phyloP scores from a whole-genome alignment of 257 asterid species.

The Striga asiatica region DNA sequence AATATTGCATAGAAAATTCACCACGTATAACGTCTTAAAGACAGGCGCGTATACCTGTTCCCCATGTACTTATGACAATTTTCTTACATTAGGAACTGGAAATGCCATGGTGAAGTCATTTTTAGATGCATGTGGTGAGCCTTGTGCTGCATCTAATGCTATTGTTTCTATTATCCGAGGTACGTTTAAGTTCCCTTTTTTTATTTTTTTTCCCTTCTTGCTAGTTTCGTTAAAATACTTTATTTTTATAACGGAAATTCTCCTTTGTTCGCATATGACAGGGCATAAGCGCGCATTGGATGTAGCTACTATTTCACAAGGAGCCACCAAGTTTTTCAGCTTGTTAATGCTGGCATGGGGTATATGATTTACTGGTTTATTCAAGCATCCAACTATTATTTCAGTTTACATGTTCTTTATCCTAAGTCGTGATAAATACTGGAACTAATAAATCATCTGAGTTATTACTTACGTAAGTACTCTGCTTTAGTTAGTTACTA shows the following conservation, averaged over 20 bases:
- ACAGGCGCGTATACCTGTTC: too few species aligned
- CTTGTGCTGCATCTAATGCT: conserved; percentile 76
- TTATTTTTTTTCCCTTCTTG: not conserved
- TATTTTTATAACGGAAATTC: not conserved
- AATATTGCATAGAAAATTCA: too few species aligned
- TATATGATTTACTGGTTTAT: conserved; percentile 19
- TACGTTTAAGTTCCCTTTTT: conserved; percentile 18
- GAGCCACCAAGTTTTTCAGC: conserved; percentile 53
- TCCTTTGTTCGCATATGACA: conserved; percentile 26
- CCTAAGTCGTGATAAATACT: conserved; percentile 7
- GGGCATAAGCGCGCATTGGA: conserved; percentile 78
- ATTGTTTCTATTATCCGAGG: conserved; percentile 74
- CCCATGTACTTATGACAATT: too few species aligned
- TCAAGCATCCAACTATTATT: conserved; percentile 1
- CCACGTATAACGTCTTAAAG: too few species aligned
- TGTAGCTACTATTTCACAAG: conserved; percentile 72
- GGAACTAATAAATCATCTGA: too few species aligned
- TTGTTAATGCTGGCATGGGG: conserved; percentile 98
- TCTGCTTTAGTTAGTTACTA: not conserved
- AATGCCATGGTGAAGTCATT: conserved; percentile 94
- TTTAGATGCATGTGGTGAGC: conserved; percentile 68
- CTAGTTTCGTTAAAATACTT: not conserved
- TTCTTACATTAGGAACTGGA: conserved; percentile 68
- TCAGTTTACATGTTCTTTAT: conserved; percentile 10
- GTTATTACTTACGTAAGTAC: too few species aligned